Base-by-base conservation (phyloP, 2,329 filamentous ascomycete genomes). In the Colletotrichum limetticola region DNA sequence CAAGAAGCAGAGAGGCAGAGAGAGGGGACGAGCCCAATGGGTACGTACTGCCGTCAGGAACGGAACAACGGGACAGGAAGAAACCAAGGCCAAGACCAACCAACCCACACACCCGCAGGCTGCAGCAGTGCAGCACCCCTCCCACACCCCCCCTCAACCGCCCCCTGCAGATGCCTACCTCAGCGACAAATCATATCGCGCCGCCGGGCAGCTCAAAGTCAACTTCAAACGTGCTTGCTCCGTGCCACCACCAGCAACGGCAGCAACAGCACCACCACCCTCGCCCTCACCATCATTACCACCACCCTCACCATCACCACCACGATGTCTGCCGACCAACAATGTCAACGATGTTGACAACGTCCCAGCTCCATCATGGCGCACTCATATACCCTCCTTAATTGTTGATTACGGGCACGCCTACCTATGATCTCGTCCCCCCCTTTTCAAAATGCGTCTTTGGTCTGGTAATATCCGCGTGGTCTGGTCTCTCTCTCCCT, bases 201-300 rank as follows among this genome's bases (percentile, higher is more conserved):
- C 58, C 62, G 56, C 55, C 55, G 68, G 58, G 76, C 79, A 80
- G 78, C 77, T 76, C 76, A 80, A 82, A 80, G 81, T 82, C 78
- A 82, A 85, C 80, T 79, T 85, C 83, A 84, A 85, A 85, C 83
- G 78, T 75, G 67, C 58, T 57, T 68, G 70, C 66, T 70, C 67
- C 79, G 79, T 78, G 80, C 80, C 78, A 78, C 78, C 78, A 59
- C 35, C 37, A 70, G 53, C 67, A 66, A 22, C 60, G 49, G 52
- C 24, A 55, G 22, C 52, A 55, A 14, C 52, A 55, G 52, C 3
- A 55, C 8, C 49, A 53, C 52, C 46, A 55, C 28, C 46, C 55
- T 42, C 53, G 69, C 55, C 59, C 64, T 24, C 55, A 65, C 32
- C 19, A 49, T 19, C 42, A 49, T 42, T 42, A 72, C 55, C 59